Base-by-base conservation (phyloP, 352 stramenopile genomes). In the Globisporangium iwayamae region DNA sequence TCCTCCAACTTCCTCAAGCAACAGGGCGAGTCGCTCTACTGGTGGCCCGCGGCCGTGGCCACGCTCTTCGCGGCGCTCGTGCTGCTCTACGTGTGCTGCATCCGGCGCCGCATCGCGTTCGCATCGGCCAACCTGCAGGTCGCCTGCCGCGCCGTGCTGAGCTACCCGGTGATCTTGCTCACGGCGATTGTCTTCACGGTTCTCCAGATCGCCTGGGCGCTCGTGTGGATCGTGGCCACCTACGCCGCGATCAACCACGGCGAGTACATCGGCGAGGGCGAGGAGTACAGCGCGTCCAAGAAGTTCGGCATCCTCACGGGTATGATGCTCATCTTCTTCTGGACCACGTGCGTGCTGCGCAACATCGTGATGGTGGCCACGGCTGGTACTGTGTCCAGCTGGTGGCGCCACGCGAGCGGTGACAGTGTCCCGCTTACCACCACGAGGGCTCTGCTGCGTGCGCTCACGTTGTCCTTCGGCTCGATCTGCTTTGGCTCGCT, bases 331-430 rank as follows among this genome's bases (percentile, higher is more conserved):
- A 88, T 74, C 32, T 93, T 91, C 62, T 90, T 90, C 69, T 98
- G 91, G 91, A 83, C 73, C 2, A 79, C 69, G 39, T 76, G 77
- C 30, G 80, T 94, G 43, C 73, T 77, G 48, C 71, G 68, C 57
- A 97, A 97, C 72, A 79, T 96, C 39, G 68, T 97, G 30, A 89
- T 93, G 65, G 78, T 87, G 18, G 83, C 87, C 25, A 89, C 90
- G 0, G 83, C 87, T 2, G 91, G 90, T 20, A 90, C 81, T 5
- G 85, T 97, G 18, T 88, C 77, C 22, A 93, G 79, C 55, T 98
- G 93, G 93, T 79, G 83, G 79, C 68, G 88, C 62, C 71, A 94
- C 52, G 78, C 87, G 34, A 72, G 76, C 6, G 71, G 68, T 13
- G 74, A 85, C 16, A 71, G 73, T 41, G 70, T 71, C 39, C 60